Evolutionary conservation across 1,139 yeast genomes (phyloP).

Genomic region (Hansenula lynferdii): DNA sequence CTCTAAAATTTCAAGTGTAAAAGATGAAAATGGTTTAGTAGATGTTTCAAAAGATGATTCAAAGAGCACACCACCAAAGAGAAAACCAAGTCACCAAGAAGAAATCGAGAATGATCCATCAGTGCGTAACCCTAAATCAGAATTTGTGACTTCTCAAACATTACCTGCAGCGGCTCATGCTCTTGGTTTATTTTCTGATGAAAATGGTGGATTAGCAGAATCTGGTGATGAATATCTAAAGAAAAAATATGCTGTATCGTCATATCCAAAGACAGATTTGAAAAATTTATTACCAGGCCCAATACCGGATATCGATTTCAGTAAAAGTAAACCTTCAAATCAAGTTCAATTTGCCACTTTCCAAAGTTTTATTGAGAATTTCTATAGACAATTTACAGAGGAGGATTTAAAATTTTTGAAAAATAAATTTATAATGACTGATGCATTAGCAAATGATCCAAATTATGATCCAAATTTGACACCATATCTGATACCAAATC

Average conservation of each 20-base stretch:
- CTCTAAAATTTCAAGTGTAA: neutral
- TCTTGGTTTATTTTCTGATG: constrained; percentile 64
- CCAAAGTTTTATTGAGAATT: constrained; percentile 80
- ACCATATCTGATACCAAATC: constrained; percentile 73
- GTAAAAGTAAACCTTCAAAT: constrained; percentile 80
- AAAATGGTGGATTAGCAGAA: constrained; percentile 41
- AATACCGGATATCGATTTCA: constrained; percentile 83
- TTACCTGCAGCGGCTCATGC: constrained; percentile 64
- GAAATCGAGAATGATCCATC: constrained; percentile 51
- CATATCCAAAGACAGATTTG: constrained; percentile 79
- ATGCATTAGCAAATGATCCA: constrained; percentile 34
- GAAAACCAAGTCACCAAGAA: constrained; percentile 5
- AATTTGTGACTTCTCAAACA: constrained; percentile 69
- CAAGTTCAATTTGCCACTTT: constrained; percentile 93
- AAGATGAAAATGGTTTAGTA: constrained; percentile 5
- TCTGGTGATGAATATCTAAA: constrained; percentile 69
- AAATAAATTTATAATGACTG: constrained; percentile 53
- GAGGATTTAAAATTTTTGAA: constrained; percentile 77
- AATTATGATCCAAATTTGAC: constrained; percentile 63
- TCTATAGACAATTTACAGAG: constrained; percentile 67
- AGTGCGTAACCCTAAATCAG: constrained; percentile 71
- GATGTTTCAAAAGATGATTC: neutral
- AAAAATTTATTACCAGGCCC: constrained; percentile 78
- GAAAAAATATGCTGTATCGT: constrained; percentile 80
- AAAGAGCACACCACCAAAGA: neutral